Base-by-base conservation (phyloP, 768 basidiomycete species). In the Kwoniella sp. region DNA sequence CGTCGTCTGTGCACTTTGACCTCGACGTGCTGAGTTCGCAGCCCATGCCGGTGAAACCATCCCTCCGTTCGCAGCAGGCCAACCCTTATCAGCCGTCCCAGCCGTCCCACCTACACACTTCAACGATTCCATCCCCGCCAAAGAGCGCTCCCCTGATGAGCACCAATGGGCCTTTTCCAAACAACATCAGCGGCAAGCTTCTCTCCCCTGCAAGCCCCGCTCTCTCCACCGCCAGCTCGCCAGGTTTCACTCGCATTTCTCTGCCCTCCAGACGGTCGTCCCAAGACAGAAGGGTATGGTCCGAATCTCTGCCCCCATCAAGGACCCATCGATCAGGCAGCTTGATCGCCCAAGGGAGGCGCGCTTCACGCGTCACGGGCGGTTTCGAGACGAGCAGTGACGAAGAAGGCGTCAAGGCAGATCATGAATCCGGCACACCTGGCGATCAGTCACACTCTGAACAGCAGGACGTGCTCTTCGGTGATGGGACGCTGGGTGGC, bases 341-440 rank as follows among this genome's bases (percentile, higher is more conserved):
- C 12, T 17, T 63, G 43, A 41, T 62, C 2, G 33, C 49, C 9
- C 52, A 56, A 37, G 60, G 64, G 17, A 58, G 52, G 26, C 34
- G 65, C 4, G 48, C 59, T 2, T 60, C 65, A 11, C 38, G 46
- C 20, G 53, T 67, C 11, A 67, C 61, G 9, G 65, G 65, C 14
- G 65, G 65, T 2, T 67, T 56, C 42, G 65, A 67, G 48, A 53
- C 60, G 1, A 61, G 55, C 38, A 48, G 41, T 32, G 44, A 50
- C 31, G 59, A 57, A 19, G 46, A 39, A 34, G 31, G 17, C 3
- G 31, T 39, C 29, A 49, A 46, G 33, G 46, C 41, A 32, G 29
- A 42, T 22, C n/a, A 50, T 50, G 7, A 46, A 37, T 28, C 50
- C 3, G 28, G 26, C 7, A 50, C 48, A 23, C 38, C 31, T n/a